Percentiles rank a stretch among this genome's conserved stretches.
Conservation (phyloP, 352 stramenopile species). For the Achlya hypogyna region DNA sequence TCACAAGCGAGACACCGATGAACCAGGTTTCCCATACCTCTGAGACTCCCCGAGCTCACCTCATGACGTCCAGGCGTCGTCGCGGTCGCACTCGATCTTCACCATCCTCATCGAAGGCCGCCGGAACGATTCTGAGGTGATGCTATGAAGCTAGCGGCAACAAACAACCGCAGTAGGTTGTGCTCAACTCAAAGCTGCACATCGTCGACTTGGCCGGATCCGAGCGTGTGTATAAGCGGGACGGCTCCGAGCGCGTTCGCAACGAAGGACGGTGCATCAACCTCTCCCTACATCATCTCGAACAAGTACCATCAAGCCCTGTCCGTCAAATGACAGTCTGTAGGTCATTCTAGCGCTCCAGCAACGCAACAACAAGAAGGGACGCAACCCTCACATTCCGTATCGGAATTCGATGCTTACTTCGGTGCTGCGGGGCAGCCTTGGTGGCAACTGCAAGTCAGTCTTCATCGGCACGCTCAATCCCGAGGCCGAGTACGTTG, state of each 20-base stretch:
- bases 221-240: conserved; percentile 92
- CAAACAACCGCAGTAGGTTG: conserved; percentile 22
- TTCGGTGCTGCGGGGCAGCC: conserved; percentile 87
- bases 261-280: conserved; percentile 95
- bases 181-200: conserved; percentile 86
- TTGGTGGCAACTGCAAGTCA: conserved; percentile 96
- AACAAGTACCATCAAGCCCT: conserved; percentile 41
- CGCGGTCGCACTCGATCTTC: conserved; percentile 92
- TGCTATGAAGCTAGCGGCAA: conserved; percentile 19
- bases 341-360: conserved; percentile 93
- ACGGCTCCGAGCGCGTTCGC: conserved; percentile 83
- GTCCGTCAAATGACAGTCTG: too few relatives aligned
- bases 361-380: conserved; percentile 25
- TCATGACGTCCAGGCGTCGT: too few relatives aligned
- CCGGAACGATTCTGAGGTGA: conserved; percentile 50
- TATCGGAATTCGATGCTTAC: conserved; percentile 97
- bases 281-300: conserved; percentile 90
- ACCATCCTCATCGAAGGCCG: conserved; percentile 87
- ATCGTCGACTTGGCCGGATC: conserved; percentile 94
- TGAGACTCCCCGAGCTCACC: background rate
- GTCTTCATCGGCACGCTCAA: conserved; percentile 95
- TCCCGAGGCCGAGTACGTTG: conserved; percentile 69
- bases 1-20: conserved; percentile 94
- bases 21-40: conserved; percentile 58
- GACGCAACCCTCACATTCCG: conserved; percentile 70